Conservation (phyloP, 495 filamentous ascomycete genomes). For the Penicillium atrosanguineum region DNA sequence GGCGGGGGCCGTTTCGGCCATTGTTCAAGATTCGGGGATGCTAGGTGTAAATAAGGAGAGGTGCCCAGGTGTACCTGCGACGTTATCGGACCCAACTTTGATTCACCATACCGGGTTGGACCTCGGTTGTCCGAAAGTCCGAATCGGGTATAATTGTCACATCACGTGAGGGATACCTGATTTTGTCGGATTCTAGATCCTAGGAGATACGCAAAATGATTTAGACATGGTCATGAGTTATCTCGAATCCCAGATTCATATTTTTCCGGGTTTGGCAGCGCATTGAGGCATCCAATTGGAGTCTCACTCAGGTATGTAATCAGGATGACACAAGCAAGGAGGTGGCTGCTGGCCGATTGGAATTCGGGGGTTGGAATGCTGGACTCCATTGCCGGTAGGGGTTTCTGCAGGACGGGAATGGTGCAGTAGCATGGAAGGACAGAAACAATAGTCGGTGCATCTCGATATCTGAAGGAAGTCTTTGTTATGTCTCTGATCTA, state of each 20-base stretch:
- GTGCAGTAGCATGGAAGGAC: background rate
- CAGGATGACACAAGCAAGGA: constrained; percentile 23
- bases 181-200: background rate
- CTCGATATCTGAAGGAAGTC: background rate
- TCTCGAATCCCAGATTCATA: background rate
- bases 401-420: background rate
- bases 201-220: background rate
- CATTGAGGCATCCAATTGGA: background rate
- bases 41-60: background rate
- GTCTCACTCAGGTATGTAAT: constrained; percentile 20
- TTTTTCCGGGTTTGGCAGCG: background rate
- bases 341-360: constrained; percentile 8
- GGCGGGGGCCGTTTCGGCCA: constrained; percentile 19
- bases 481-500: background rate
- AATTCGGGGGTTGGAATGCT: constrained; percentile 23
- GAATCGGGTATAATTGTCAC: constrained; percentile 3
- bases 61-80: background rate
- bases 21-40: constrained; percentile 2
- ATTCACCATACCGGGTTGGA: background rate
- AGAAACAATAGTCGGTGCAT: background rate
- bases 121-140: constrained; percentile 13
- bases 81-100: background rate
- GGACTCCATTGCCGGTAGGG: background rate
- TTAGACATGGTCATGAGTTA: background rate
- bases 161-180: constrained; percentile 1